Evolutionary conservation across 176 grass and related monocot genomes (phyloP).

Genomic region (Oryza punctata): DNA sequence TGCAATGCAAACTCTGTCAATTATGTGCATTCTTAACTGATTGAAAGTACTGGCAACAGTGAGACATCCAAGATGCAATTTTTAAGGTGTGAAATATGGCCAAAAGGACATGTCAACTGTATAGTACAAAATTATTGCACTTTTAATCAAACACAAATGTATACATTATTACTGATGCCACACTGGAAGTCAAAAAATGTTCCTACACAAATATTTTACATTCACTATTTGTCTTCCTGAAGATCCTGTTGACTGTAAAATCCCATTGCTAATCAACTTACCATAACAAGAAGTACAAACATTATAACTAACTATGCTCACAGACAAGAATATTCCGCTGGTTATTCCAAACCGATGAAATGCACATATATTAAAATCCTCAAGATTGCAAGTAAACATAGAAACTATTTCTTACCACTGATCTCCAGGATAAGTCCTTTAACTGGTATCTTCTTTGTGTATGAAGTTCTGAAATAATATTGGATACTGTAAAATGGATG

Average conservation of each 20-base stretch:
- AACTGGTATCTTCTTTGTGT: slow-evolving; percentile 13
- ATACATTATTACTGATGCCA: neutral
- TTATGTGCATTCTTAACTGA: neutral
- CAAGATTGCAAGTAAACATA: neutral
- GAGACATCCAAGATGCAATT: neutral
- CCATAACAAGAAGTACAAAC: neutral
- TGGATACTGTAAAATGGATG: slow-evolving; percentile 15
- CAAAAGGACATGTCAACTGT: neutral
- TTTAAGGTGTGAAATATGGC: neutral
- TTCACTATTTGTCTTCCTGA: neutral
- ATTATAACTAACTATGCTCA: neutral
- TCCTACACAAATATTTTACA: neutral
- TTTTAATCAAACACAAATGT: neutral
- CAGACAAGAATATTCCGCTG: neutral
- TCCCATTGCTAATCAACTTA: neutral
- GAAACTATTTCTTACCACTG: slow-evolving; percentile 13
- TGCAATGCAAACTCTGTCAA: neutral
- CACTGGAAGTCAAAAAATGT: neutral
- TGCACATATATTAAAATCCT: neutral
- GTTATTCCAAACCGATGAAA: neutral
- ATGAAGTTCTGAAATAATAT: slow-evolving; percentile 32
- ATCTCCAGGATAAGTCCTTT: slow-evolving; percentile 25
- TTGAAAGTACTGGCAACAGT: neutral
- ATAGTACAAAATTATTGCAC: neutral
- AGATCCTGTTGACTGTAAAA: neutral